A percentile compares a stretch with the other conserved stretches of the same genome.
Evolutionary conservation across 768 basidiomycete species (phyloP).

Genomic region (Termitomyces sp.): DNA sequence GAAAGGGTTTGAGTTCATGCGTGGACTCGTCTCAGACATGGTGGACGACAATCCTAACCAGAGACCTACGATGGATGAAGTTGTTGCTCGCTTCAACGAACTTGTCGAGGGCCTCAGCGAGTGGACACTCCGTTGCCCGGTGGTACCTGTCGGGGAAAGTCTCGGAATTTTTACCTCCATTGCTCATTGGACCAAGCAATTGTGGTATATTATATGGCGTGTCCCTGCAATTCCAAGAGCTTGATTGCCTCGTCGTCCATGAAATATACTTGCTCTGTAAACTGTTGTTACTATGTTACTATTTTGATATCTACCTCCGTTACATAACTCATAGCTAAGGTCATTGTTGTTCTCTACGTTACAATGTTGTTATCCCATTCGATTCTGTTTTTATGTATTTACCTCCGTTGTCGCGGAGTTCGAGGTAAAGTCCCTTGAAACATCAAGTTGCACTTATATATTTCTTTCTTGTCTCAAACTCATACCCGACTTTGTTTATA

Average conservation of each 20-base stretch:
- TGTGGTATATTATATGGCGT: background rate
- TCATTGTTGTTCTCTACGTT: background rate
- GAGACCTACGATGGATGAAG: slow-evolving; percentile 34
- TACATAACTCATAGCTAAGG: too few relatives aligned
- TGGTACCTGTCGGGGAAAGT: slow-evolving; percentile 1
- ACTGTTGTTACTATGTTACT: too few relatives aligned
- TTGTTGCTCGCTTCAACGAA: slow-evolving; percentile 26
- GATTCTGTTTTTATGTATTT: too few relatives aligned
- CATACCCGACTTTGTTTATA: too few relatives aligned
- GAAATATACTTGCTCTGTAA: background rate
- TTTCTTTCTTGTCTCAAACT: too few relatives aligned
- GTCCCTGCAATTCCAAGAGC: slow-evolving; percentile 6
- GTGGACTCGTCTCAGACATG: slow-evolving; percentile 30
- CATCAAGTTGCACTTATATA: too few relatives aligned
- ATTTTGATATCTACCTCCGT: too few relatives aligned
- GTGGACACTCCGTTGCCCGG: slow-evolving; percentile 30
- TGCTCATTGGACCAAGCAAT: slow-evolving; percentile 10
- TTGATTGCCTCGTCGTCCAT: background rate
- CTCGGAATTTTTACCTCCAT: background rate
- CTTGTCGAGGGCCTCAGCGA: slow-evolving; percentile 20
- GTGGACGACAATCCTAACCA: slow-evolving; percentile 26
- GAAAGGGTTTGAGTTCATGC: slow-evolving; percentile 26
- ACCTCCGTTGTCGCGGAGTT: too few relatives aligned
- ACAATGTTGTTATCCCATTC: too few relatives aligned
- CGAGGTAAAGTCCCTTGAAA: too few relatives aligned